These are phyloP conservation scores for Pythium phragmiticola DNA, from an alignment of 352 stramenopile species.

Conservation along the genomic window DNA sequence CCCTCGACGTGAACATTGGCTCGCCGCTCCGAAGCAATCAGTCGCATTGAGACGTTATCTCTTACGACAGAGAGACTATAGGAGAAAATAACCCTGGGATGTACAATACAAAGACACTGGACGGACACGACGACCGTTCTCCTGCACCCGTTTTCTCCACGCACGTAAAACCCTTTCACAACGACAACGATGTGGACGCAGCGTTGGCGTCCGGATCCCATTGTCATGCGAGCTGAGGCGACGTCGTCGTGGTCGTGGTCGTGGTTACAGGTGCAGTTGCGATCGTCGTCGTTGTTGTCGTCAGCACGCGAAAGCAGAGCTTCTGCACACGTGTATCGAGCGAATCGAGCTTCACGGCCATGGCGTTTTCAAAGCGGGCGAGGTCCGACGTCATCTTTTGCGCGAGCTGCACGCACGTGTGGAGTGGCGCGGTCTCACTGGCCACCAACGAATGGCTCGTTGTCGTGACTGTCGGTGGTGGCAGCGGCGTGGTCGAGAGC, in stretches of 20 bases:
- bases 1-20: slow-evolving; percentile 24
- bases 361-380: slow-evolving; percentile 48
- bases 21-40: slow-evolving; percentile 31
- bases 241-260: background rate
- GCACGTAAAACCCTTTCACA: background rate
- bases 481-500: slow-evolving; percentile 22
- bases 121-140: background rate
- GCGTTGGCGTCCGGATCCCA: slow-evolving; percentile 16
- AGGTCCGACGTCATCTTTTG: slow-evolving; percentile 36
- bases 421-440: slow-evolving; percentile 6
- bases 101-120: slow-evolving; percentile 6
- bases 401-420: slow-evolving; percentile 23
- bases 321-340: slow-evolving; percentile 66
- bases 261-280: background rate
- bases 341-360: slow-evolving; percentile 55
- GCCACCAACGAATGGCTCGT: background rate
- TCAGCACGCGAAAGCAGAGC: slow-evolving; percentile 44
- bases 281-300: slow-evolving; percentile 12
- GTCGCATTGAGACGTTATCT: slow-evolving; percentile 22
- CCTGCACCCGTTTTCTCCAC: too few species aligned
- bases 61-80: background rate
- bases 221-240: slow-evolving; percentile 21
- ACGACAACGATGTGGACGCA: slow-evolving; percentile 9
- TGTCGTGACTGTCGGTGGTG: slow-evolving; percentile 1
- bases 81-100: background rate